Evolutionary conservation across 345 rosid genomes (phyloP).

Genomic region (Camelina sativa): DNA sequence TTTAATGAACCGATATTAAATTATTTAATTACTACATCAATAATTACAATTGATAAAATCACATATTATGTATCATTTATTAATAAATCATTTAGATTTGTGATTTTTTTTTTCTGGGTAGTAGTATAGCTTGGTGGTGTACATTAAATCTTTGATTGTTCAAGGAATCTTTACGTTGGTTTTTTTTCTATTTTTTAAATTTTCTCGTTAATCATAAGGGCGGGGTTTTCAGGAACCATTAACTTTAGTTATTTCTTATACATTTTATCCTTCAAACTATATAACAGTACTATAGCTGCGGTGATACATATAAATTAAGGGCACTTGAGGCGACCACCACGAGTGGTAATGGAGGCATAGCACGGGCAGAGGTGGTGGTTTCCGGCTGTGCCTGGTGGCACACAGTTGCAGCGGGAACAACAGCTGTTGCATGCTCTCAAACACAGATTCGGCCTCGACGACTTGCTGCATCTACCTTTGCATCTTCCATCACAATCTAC

Average conservation of each 20-base stretch:
- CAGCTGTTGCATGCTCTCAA: constrained; percentile 52
- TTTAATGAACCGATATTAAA: no score
- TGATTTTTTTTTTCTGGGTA: no score
- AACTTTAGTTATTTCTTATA: no score
- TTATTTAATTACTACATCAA: no score
- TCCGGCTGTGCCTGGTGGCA: constrained; percentile 55
- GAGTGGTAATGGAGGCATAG: constrained; percentile 52
- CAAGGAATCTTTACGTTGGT: neutral
- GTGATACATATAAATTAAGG: constrained; percentile 30
- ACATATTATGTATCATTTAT: no score
- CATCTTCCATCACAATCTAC: constrained; percentile 48
- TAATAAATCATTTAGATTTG: no score
- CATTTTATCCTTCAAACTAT: neutral
- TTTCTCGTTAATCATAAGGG: no score
- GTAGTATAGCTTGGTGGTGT: no score
- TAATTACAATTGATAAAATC: no score
- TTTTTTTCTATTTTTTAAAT: no score
- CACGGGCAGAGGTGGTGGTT: constrained; percentile 51
- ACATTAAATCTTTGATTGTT: neutral
- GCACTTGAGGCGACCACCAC: constrained; percentile 51
- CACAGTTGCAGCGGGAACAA: constrained; percentile 54
- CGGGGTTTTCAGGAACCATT: no score
- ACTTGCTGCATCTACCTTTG: constrained; percentile 47
- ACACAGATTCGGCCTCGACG: constrained; percentile 49
- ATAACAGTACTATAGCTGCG: neutral